phyloP scores from a whole-genome alignment of 2,329 filamentous ascomycete genomes.

The Trichophyton rubrum region DNA sequence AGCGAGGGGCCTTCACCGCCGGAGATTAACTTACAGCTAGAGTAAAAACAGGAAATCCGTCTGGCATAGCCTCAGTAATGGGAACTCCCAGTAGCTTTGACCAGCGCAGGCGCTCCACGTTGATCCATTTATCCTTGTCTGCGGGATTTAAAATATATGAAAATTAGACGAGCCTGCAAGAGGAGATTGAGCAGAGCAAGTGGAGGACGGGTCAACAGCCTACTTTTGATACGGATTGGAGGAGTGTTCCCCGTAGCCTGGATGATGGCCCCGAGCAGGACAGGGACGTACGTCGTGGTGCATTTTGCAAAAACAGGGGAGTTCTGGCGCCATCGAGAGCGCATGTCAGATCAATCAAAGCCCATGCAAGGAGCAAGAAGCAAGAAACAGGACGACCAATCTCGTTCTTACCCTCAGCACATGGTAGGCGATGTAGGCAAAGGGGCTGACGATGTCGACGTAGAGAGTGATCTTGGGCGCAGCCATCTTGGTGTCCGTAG shows the following conservation, averaged over 20 bases:
- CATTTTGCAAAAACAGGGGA: slow-evolving; percentile 43
- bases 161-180: background rate
- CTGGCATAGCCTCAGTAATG: slow-evolving; percentile 33
- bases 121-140: slow-evolving; percentile 51
- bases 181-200: background rate
- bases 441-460: slow-evolving; percentile 48
- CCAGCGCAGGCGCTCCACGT: slow-evolving; percentile 43
- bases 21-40: slow-evolving; percentile 22
- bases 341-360: background rate
- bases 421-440: slow-evolving; percentile 49
- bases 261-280: slow-evolving; percentile 50
- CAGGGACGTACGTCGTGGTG: slow-evolving; percentile 45
- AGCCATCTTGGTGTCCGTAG: slow-evolving; percentile 27
- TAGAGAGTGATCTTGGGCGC: slow-evolving; percentile 44
- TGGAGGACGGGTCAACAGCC: slow-evolving; percentile 8
- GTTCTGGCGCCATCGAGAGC: slow-evolving; percentile 29
- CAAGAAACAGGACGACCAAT: background rate
- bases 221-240: slow-evolving; percentile 46
- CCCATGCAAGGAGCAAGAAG: too few species aligned
- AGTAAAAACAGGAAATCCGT: slow-evolving; percentile 43
- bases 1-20: background rate
- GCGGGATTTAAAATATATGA: background rate
- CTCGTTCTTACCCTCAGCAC: slow-evolving; percentile 37
- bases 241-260: slow-evolving; percentile 42
- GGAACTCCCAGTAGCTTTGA: slow-evolving; percentile 43